These are phyloP conservation scores for Trichosporon asahii DNA, from an alignment of 1,284 basidiomycete species.

Conservation along the genomic window DNA sequence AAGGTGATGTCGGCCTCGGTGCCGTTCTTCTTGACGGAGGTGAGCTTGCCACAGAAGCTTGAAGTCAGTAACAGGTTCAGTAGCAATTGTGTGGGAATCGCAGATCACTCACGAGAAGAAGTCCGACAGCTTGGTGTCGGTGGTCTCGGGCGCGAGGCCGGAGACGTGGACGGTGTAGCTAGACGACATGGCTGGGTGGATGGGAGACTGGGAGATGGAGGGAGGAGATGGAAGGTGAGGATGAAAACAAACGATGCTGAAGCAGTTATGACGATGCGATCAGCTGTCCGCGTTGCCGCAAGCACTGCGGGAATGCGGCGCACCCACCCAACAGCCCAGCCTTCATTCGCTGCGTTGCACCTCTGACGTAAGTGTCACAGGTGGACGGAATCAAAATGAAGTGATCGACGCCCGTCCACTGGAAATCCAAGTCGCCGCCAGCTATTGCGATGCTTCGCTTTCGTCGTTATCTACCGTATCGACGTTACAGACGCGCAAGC, in stretches of 20 bases:
- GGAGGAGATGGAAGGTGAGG: neutral
- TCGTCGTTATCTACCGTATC: neutral
- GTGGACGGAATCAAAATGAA: neutral
- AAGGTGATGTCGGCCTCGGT: conserved; percentile 51
- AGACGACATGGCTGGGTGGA: conserved; percentile 25
- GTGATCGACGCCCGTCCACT: neutral
- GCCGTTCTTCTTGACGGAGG: conserved; percentile 47
- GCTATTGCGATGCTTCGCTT: neutral
- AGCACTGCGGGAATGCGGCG: too few relatives aligned
- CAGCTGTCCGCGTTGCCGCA: neutral
- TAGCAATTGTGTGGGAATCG: neutral
- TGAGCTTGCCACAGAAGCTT: conserved; percentile 50
- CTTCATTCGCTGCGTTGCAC: neutral
- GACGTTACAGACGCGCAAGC: neutral
- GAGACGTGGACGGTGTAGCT: conserved; percentile 49
- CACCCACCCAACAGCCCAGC: neutral
- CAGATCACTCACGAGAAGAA: conserved; percentile 41
- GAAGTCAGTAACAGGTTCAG: neutral
- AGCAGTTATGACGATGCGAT: conserved; percentile 6
- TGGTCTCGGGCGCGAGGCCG: conserved; percentile 50
- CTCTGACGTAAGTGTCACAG: neutral
- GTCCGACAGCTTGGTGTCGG: conserved; percentile 52
- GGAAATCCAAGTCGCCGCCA: neutral
- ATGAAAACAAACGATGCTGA: neutral
- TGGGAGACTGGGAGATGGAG: neutral